Evolutionary conservation across 805 yeast genomes (phyloP).

Genomic region (Barnettozyma pratensis): DNA sequence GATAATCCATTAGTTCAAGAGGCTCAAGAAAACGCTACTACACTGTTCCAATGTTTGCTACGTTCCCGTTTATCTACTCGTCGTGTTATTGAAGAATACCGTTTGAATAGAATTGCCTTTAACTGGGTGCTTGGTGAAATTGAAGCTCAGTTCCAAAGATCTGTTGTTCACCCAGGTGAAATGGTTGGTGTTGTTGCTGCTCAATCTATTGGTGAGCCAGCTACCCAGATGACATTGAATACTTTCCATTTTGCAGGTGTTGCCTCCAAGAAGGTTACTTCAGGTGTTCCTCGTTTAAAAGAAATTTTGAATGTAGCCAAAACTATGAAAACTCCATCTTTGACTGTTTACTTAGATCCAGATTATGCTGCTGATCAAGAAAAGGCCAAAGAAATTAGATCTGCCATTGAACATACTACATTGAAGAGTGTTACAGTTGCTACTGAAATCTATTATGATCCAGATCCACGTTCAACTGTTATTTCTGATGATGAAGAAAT

Average conservation of each 20-base stretch:
- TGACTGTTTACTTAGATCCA: conserved; percentile 84
- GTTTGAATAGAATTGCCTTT: conserved; percentile 78
- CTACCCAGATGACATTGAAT: conserved; percentile 95
- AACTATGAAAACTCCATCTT: conserved; percentile 98
- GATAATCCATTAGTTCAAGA: conserved; percentile 64
- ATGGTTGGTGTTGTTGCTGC: conserved; percentile 99
- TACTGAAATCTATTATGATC: conserved; percentile 95
- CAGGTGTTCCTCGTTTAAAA: conserved; percentile 86
- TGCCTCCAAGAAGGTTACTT: conserved; percentile 90
- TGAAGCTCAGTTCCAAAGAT: conserved; percentile 87
- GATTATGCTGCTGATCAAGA: conserved; percentile 86
- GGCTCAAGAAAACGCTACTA: conserved; percentile 90
- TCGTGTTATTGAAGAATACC: conserved; percentile 87
- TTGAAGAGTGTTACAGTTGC: conserved; percentile 94
- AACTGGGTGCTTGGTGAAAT: conserved; percentile 96
- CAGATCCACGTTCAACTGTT: conserved; percentile 96
- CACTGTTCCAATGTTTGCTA: conserved; percentile 82
- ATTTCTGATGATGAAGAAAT: conserved; percentile 96
- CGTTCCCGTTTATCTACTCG: conserved; percentile 90
- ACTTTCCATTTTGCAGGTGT: conserved; percentile 99
- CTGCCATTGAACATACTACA: conserved; percentile 95
- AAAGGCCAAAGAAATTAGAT: conserved; percentile 89
- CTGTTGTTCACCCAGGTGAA: conserved; percentile 94
- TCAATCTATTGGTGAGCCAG: conserved; percentile 97
- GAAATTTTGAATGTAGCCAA: conserved; percentile 98